These are phyloP conservation scores for Kokia cookei DNA, from an alignment of 441 rosid species.

Conservation along the genomic window DNA sequence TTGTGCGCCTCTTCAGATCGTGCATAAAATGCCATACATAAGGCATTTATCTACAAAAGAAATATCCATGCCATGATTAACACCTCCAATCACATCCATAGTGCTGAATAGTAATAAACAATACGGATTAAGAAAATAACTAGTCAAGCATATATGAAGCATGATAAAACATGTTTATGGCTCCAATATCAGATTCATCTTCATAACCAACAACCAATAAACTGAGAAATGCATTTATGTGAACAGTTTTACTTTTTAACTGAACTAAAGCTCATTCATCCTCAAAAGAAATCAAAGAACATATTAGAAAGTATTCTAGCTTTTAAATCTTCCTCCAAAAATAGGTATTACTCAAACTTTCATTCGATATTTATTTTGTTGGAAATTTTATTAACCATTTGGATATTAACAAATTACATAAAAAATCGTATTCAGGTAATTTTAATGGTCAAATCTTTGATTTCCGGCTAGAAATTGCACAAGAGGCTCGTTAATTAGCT, in stretches of 20 bases:
- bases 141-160: neutral
- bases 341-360: neutral
- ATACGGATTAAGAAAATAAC: neutral
- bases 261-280: neutral
- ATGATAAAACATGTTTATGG: neutral
- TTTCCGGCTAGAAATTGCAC: neutral
- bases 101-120: neutral
- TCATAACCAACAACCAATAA: neutral
- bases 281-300: neutral
- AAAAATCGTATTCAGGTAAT: neutral
- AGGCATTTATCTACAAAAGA: slow-evolving; percentile 69
- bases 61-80: slow-evolving; percentile 2
- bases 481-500: neutral
- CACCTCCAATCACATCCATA: neutral
- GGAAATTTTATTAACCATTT: neutral
- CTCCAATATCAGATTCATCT: neutral
- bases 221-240: neutral
- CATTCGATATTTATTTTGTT: neutral
- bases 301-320: neutral
- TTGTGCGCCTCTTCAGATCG: slow-evolving; percentile 94
- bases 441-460: neutral
- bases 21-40: slow-evolving; percentile 95
- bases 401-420: neutral
- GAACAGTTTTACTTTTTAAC: neutral
- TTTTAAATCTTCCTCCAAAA: neutral